Conservation (phyloP, 805 yeast species). For the Candida dendrica region DNA sequence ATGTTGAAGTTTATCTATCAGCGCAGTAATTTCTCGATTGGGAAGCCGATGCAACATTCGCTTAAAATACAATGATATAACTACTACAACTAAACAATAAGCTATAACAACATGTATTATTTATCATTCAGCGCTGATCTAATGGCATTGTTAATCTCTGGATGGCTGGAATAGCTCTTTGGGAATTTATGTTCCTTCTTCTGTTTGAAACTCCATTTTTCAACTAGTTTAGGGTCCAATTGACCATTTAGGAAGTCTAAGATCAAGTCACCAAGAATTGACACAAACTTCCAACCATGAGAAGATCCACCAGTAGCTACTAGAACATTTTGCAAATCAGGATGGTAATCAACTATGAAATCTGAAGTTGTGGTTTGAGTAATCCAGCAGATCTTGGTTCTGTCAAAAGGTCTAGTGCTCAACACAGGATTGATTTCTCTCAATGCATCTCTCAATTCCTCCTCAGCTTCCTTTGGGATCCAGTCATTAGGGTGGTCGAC, state of each 20-base stretch:
- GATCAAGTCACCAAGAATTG: slow-evolving; percentile 20
- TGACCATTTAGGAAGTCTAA: slow-evolving; percentile 9
- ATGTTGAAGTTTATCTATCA: too few relatives aligned
- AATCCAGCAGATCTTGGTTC: slow-evolving; percentile 34
- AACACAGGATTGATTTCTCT: slow-evolving; percentile 14
- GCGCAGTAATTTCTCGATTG: neutral
- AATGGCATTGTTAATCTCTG: neutral
- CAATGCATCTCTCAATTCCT: slow-evolving; percentile 19
- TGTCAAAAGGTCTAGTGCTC: slow-evolving; percentile 6
- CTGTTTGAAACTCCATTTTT: slow-evolving; percentile 10
- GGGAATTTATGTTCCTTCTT: slow-evolving; percentile 5
- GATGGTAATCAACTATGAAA: slow-evolving; percentile 22
- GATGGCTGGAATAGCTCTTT: neutral
- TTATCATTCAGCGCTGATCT: neutral
- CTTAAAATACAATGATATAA: too few relatives aligned
- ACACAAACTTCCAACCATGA: slow-evolving; percentile 26
- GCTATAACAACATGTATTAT: too few relatives aligned
- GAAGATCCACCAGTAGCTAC: slow-evolving; percentile 28
- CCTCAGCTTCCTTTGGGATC: slow-evolving; percentile 10
- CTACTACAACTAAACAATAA: too few relatives aligned
- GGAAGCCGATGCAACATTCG: neutral
- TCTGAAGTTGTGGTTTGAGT: slow-evolving; percentile 24
- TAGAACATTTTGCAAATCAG: slow-evolving; percentile 19
- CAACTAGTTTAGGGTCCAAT: slow-evolving; percentile 2
- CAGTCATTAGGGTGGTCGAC: slow-evolving; percentile 9